phyloP scores from a whole-genome alignment of 768 basidiomycete genomes.

The Auricularia sp. region DNA sequence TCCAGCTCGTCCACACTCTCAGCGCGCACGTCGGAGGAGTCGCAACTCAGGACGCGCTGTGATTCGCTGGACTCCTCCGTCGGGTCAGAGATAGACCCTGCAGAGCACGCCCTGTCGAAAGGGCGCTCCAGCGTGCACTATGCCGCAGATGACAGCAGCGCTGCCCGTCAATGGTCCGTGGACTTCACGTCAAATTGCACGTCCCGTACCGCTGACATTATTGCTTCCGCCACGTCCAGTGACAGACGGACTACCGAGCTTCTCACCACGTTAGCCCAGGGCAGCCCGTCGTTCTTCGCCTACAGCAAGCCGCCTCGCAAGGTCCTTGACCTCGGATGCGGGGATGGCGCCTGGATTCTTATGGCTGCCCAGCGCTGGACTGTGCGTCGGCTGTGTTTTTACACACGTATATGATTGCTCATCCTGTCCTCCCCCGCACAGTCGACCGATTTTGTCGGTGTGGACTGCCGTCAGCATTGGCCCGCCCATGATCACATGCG shows the following conservation, averaged over 20 bases:
- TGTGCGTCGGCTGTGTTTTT: slow-evolving; percentile 2
- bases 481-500: slow-evolving; percentile 31
- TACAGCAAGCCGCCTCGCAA: slow-evolving; percentile 37
- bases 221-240: not conserved
- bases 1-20: not conserved
- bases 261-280: slow-evolving; percentile 14
- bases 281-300: slow-evolving; percentile 52
- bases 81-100: not conserved
- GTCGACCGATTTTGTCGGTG: slow-evolving; percentile 46
- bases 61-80: not conserved
- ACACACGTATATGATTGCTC: not conserved
- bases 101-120: not conserved
- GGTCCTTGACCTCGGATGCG: slow-evolving; percentile 71
- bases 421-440: slow-evolving; percentile 9
- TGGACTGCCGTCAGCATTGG: slow-evolving; percentile 30
- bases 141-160: not conserved
- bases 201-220: not conserved
- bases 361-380: slow-evolving; percentile 58
- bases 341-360: slow-evolving; percentile 57
- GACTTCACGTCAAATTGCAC: not conserved
- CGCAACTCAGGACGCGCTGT: not conserved
- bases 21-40: not conserved
- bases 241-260: not conserved
- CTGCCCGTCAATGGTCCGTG: not conserved
- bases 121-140: not conserved